phyloP scores from a whole-genome alignment of 2,329 filamentous ascomycete species.

The Aspergillaceae sp. region DNA sequence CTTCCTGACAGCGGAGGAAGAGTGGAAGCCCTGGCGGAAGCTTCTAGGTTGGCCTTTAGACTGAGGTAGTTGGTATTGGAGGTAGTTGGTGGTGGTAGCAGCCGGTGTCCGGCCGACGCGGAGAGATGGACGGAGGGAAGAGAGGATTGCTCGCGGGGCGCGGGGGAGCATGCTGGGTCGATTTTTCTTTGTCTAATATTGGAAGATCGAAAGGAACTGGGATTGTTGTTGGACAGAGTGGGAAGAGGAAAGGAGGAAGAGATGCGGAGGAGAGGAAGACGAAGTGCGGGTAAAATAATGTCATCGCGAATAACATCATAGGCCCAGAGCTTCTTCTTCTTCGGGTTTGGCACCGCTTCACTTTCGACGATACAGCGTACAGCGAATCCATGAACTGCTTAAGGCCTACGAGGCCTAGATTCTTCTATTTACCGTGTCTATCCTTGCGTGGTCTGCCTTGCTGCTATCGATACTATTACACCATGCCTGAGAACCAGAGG shows the following conservation, averaged over 20 bases:
- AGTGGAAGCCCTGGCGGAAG: conserved; percentile 25
- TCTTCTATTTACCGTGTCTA: not conserved
- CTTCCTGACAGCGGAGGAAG: conserved; percentile 29
- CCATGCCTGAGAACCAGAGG: conserved; percentile 3
- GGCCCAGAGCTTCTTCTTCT: not conserved
- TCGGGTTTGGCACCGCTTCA: not conserved
- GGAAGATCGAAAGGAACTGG: not conserved
- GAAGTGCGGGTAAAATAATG: not conserved
- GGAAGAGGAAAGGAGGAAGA: not conserved
- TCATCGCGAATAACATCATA: not conserved
- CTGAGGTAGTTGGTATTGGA: conserved; percentile 2
- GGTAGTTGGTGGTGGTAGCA: conserved; percentile 7
- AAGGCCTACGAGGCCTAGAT: conserved; percentile 1
- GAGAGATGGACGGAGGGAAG: conserved; percentile 13
- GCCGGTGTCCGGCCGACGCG: conserved; percentile 12
- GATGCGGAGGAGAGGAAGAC: conserved; percentile 1
- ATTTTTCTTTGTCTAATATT: not conserved
- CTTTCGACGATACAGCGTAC: not conserved
- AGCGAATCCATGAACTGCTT: not conserved
- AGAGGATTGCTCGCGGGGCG: conserved; percentile 35
- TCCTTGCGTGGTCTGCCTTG: not conserved
- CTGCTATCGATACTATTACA: conserved; percentile 2
- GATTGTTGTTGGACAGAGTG: not conserved
- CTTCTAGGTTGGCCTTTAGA: conserved; percentile 4
- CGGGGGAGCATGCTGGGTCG: conserved; percentile 26